Percentiles rank a stretch among this genome's conserved stretches.
These are phyloP conservation scores for Starmerella kuoi DNA, from an alignment of 805 yeast genomes.

Conservation along the genomic window DNA sequence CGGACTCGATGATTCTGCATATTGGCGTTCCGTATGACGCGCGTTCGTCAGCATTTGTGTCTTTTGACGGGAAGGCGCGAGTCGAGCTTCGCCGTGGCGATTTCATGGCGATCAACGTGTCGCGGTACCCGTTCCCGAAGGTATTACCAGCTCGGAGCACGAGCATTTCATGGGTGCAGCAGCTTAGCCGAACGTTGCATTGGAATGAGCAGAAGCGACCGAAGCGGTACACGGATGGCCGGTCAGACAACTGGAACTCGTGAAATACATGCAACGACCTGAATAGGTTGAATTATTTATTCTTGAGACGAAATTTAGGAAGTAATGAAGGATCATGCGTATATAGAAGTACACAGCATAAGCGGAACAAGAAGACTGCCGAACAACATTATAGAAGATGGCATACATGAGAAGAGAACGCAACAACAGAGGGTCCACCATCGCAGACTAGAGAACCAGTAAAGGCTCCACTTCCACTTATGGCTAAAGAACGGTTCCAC, in stretches of 20 bases:
- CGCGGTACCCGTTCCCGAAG: conserved; percentile 89
- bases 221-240: conserved; percentile 35
- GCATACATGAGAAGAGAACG: no score
- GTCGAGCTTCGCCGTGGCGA: conserved; percentile 74
- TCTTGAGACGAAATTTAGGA: no score
- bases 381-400: no score
- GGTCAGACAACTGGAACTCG: conserved; percentile 6
- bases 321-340: no score
- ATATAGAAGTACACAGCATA: no score
- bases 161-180: conserved; percentile 70
- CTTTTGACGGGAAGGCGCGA: conserved; percentile 86
- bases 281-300: no score
- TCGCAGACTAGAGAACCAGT: no score
- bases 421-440: no score
- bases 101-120: conserved; percentile 71
- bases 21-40: conserved; percentile 74
- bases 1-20: conserved; percentile 79
- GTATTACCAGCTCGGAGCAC: conserved; percentile 44
- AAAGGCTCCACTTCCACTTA: no score
- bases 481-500: no score
- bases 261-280: no score
- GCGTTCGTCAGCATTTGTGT: conserved; percentile 89
- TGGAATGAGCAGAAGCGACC: conserved; percentile 91
- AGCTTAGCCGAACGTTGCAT: conserved; percentile 57
- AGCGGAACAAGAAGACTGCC: no score